Base-by-base conservation (phyloP, 1,284 basidiomycete genomes). In the Cryptococcus sp. region DNA sequence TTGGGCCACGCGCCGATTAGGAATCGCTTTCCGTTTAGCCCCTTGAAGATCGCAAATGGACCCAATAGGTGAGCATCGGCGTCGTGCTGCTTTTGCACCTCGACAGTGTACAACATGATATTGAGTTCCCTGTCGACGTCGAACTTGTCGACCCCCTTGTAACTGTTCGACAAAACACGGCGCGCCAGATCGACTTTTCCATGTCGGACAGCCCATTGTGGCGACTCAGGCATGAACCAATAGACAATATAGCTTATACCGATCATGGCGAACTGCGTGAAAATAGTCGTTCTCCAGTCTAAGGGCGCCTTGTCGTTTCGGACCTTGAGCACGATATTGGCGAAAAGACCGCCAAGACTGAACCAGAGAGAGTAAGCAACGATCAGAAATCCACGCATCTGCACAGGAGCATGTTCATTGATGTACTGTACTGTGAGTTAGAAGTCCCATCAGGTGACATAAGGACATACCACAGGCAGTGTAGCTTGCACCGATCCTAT, bases 1-100 rank as follows among this genome's bases (percentile, higher is more conserved):
- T 64, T 64, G 18, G 65, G 65, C 58, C 57, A 65, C 7, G 55
- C 52, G 14, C 55, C 65, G 32, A 67, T 67, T 9, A 67, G 39
- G 50, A 63, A 60, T 16, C 63, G 57, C 54, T 56, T 56, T 5
- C 52, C 46, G 45, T 64, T 57, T 24, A 59, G 53, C 1, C 65
- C 63, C 28, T 60, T 55, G 59, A 67, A 52, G 11, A 64, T 57
- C 16, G 56, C 58, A 24, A 61, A 34, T 7, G 52, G 47, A 7
- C 61, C 58, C 10, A 44, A 28, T 7, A 46, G 31, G n/a, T 59
- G 57, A 28, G 52, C 37, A 16, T 52, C 50, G 1, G 14, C 16
- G 13, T 47, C 55, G 41, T 25, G 44, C 32, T 52, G 47, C 14
- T 51, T 37, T 34, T 67, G 57, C 23, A 51, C 23, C 42, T 64